Percentiles rank a stretch among this genome's conserved stretches.
Evolutionary conservation across 1,284 basidiomycete genomes (phyloP).

Genomic region (Apiotrichum domesticum): DNA sequence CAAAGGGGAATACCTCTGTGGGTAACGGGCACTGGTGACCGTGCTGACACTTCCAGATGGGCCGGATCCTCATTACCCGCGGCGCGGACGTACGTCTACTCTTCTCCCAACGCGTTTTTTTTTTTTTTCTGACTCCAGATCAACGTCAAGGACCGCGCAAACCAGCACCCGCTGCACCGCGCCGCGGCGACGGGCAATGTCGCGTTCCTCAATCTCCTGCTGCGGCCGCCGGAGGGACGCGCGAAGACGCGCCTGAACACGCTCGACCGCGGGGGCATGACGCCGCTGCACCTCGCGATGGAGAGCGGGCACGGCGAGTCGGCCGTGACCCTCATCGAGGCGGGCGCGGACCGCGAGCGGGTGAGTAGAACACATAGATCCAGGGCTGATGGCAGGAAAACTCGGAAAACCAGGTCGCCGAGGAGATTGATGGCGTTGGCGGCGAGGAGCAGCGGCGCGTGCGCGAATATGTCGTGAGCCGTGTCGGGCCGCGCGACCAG

Average conservation of each 20-base stretch:
- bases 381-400: conserved; percentile 56
- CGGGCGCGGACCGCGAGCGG: conserved; percentile 80
- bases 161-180: conserved; percentile 82
- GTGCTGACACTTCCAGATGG: conserved; percentile 59
- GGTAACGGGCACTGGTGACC: conserved; percentile 37
- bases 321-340: conserved; percentile 81
- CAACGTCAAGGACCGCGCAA: conserved; percentile 84
- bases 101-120: neutral
- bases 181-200: conserved; percentile 89
- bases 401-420: conserved; percentile 71
- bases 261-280: conserved; percentile 79
- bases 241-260: conserved; percentile 80
- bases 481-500: conserved; percentile 40
- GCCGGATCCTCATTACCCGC: conserved; percentile 69
- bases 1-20: conserved; percentile 81
- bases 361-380: conserved; percentile 51
- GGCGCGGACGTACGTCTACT: conserved; percentile 68
- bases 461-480: conserved; percentile 58
- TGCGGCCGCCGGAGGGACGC: conserved; percentile 65
- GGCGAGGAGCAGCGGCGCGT: conserved; percentile 73
- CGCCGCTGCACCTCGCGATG: conserved; percentile 90
- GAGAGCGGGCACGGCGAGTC: conserved; percentile 87
- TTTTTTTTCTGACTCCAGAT: conserved; percentile 53
- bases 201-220: conserved; percentile 72
- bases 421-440: conserved; percentile 80